Evolutionary conservation across 306 rosid genomes (phyloP).

Genomic region (Fragaria iinumae): DNA sequence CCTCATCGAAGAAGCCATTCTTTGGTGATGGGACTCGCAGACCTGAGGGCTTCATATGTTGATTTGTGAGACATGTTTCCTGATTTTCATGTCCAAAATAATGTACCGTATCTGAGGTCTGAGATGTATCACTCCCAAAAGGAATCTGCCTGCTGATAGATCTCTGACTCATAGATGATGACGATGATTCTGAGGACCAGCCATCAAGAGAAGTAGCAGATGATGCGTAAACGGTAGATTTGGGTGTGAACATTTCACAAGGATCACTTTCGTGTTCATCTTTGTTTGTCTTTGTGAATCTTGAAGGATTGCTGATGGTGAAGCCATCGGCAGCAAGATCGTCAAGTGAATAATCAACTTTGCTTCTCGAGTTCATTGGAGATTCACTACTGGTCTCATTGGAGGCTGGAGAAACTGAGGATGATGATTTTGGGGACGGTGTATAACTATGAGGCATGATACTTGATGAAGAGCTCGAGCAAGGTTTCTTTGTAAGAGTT

Average conservation of each 20-base stretch:
- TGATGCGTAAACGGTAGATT: conserved; percentile 27
- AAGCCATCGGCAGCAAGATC: conserved; percentile 8
- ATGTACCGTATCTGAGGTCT: conserved; percentile 15
- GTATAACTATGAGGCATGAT: conserved; percentile 9
- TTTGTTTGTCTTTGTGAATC: conserved; percentile 14
- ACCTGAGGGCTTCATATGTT: conserved; percentile 38
- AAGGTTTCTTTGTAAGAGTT: conserved; percentile 23
- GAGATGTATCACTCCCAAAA: conserved; percentile 5
- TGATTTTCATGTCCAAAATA: not conserved
- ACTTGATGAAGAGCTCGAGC: conserved; percentile 13
- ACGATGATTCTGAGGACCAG: conserved; percentile 29
- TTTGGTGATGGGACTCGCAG: conserved; percentile 54
- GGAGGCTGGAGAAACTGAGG: conserved; percentile 6
- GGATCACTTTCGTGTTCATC: not conserved
- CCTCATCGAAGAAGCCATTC: conserved; percentile 51
- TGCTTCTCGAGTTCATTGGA: conserved; percentile 11
- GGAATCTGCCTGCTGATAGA: conserved; percentile 3
- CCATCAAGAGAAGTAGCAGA: conserved; percentile 32
- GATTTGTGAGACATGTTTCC: conserved; percentile 8
- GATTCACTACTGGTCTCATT: conserved; percentile 16
- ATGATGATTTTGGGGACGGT: conserved; percentile 22
- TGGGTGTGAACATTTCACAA: conserved; percentile 24
- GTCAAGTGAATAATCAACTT: not conserved
- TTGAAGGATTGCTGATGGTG: conserved; percentile 15
- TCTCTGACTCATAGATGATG: conserved; percentile 23